These are phyloP conservation scores for Xylaria flabelliformis DNA, from an alignment of 495 filamentous ascomycete species.

Conservation along the genomic window DNA sequence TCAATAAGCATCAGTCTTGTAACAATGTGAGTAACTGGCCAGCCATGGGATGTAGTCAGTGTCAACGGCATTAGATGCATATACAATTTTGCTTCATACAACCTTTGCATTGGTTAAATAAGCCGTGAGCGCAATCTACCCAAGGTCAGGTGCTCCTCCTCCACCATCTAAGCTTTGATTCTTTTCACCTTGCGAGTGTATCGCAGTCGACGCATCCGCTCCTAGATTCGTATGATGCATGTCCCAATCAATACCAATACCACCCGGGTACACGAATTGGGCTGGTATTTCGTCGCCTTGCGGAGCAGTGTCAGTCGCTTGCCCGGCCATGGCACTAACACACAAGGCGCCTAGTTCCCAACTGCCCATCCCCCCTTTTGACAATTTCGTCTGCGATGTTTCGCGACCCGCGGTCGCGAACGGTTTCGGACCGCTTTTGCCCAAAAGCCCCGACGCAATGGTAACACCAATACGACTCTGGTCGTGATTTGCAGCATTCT, in stretches of 20 bases:
- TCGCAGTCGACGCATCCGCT: not conserved
- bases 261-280: conserved; percentile 1
- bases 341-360: conserved; percentile 14
- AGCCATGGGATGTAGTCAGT: not conserved
- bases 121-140: not conserved
- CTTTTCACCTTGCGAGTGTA: not conserved
- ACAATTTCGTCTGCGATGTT: conserved; percentile 1
- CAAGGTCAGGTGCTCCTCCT: not conserved
- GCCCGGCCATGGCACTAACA: conserved; percentile 6
- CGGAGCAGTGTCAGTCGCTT: not conserved
- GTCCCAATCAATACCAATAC: conserved; percentile 7
- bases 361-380: conserved; percentile 12
- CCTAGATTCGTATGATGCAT: not conserved
- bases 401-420: conserved; percentile 7
- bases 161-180: not conserved
- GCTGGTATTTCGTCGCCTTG: conserved; percentile 3
- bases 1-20: not conserved
- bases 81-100: not conserved
- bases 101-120: not conserved
- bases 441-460: not conserved
- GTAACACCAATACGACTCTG: conserved; percentile 17
- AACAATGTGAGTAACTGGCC: not conserved
- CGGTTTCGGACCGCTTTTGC: not conserved
- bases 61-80: not conserved
- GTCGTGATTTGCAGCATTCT: not conserved